Conservation (phyloP, 2,329 filamentous ascomycete species). For the Exutisphaerella laricina region DNA sequence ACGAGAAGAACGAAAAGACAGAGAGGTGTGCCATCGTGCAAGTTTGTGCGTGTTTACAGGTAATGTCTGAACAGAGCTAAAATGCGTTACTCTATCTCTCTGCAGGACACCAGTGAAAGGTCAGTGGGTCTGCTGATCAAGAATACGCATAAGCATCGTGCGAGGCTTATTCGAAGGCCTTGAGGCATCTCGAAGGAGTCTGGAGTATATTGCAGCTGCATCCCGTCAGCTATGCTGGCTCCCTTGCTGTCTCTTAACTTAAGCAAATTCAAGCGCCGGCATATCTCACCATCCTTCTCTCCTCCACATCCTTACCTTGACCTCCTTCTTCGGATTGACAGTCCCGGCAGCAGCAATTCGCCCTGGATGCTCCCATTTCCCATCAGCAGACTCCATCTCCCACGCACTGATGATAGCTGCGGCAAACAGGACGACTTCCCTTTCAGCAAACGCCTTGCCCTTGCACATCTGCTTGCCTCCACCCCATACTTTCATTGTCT, state of each 20-base stretch:
- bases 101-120: no score
- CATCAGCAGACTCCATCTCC: conserved; percentile 1
- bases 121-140: no score
- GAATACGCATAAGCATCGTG: no score
- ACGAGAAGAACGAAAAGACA: no score
- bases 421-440: neutral
- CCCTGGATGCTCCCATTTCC: conserved; percentile 1
- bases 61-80: no score
- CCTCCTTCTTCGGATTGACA: neutral
- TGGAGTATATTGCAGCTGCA: neutral
- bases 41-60: no score
- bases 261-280: no score
- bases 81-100: no score
- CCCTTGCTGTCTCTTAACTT: neutral
- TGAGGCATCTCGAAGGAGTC: no score
- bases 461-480: conserved; percentile 3
- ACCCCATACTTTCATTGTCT: conserved; percentile 5
- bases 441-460: conserved; percentile 1
- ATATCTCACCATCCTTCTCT: conserved; percentile 3
- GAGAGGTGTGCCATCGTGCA: no score
- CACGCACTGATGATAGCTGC: conserved; percentile 3
- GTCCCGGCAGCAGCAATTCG: neutral
- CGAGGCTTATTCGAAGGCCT: no score
- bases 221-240: neutral
- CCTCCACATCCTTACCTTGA: conserved; percentile 1